Conservation (phyloP, 306 rosid genomes). For the Vigna hirtella region DNA sequence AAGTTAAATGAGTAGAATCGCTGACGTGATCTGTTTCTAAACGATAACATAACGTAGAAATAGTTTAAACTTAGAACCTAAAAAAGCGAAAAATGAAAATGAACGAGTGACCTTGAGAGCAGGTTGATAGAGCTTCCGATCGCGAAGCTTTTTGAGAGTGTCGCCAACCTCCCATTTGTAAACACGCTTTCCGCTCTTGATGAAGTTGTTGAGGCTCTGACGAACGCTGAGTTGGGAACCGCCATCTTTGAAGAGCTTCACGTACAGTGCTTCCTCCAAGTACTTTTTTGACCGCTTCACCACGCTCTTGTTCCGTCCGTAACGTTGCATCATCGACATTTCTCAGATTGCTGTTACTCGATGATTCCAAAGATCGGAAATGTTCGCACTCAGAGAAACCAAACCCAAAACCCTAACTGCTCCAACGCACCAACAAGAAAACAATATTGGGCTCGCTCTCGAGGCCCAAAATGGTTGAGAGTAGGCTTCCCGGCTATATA, state of each 20-base stretch:
- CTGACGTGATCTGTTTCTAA: not conserved
- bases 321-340: constrained; percentile 70
- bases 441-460: not conserved
- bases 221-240: constrained; percentile 65
- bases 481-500: not conserved
- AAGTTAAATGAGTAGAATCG: not conserved
- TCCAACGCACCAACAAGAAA: not conserved
- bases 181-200: constrained; percentile 74
- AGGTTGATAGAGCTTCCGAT: constrained; percentile 71
- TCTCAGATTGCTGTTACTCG: not conserved
- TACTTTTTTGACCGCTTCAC: constrained; percentile 74
- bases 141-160: constrained; percentile 84
- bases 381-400: not conserved
- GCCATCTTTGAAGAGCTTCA: constrained; percentile 78
- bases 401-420: constrained; percentile 51
- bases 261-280: constrained; percentile 80
- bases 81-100: not conserved
- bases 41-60: not conserved
- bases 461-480: not conserved
- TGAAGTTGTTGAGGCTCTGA: constrained; percentile 69
- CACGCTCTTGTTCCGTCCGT: constrained; percentile 67
- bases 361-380: constrained; percentile 1
- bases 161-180: constrained; percentile 97
- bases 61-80: not conserved
- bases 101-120: constrained; percentile 74